phyloP scores from a whole-genome alignment of 768 basidiomycete genomes.

The Kwoniella dendrophila region DNA sequence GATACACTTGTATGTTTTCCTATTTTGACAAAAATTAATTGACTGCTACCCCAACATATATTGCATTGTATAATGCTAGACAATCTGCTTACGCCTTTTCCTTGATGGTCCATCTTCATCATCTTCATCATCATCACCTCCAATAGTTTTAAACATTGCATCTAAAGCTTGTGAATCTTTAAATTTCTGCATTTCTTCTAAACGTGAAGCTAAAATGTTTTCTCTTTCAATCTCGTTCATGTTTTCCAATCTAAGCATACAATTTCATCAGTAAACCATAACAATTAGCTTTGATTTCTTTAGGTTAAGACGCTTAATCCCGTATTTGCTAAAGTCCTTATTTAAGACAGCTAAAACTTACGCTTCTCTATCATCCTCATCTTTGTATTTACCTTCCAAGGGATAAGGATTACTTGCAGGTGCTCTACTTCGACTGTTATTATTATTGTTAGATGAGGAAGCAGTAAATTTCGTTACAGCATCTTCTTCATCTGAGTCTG shows the following conservation, averaged over 20 bases:
- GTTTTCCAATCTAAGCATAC: conserved; percentile 65
- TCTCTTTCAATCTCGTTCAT: conserved; percentile 90
- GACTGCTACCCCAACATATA: background rate
- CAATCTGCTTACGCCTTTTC: conserved; percentile 69
- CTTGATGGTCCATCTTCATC: conserved; percentile 61
- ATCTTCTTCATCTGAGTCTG: conserved; percentile 64
- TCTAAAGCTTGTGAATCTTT: conserved; percentile 72
- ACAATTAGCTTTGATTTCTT: no score
- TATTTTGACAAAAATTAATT: conserved; percentile 43
- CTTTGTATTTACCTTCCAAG: conserved; percentile 84
- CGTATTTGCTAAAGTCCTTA: background rate
- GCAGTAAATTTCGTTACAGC: conserved; percentile 8
- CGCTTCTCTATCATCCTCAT: conserved; percentile 80
- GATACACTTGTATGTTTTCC: conserved; percentile 67
- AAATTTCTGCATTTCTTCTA: conserved; percentile 76
- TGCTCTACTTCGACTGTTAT: background rate
- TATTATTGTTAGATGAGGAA: conserved; percentile 4
- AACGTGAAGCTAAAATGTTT: conserved; percentile 74
- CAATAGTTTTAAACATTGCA: conserved; percentile 61
- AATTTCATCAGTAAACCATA: background rate
- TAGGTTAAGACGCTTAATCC: background rate
- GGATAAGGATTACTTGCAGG: conserved; percentile 74
- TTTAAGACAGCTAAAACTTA: conserved; percentile 58
- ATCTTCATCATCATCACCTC: conserved; percentile 32
- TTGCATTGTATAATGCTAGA: background rate